Conservation (phyloP, 31 red algal species). For the Asparagopsis taxiformis region DNA sequence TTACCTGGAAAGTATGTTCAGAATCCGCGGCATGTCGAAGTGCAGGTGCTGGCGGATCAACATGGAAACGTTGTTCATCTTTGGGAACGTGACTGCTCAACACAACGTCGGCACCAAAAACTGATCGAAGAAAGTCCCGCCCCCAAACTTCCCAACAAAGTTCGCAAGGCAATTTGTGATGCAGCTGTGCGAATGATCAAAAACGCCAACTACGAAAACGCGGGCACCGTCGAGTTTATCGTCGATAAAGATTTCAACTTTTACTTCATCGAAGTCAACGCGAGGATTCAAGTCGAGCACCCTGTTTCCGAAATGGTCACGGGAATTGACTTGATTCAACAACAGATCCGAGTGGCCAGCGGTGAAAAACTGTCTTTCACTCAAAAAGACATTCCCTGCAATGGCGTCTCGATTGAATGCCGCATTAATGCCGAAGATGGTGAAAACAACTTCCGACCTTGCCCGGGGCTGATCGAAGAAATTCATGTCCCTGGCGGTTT, state of each 20-base stretch:
- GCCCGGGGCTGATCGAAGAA: too few species aligned
- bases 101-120: conserved; percentile 86
- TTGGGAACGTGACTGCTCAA: conserved; percentile 59
- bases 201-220: conserved; percentile 41
- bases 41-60: conserved; percentile 65
- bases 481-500: conserved; percentile 10
- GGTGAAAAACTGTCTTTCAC: conserved; percentile 32
- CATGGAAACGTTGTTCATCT: conserved; percentile 57
- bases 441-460: conserved; percentile 33
- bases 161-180: conserved; percentile 35
- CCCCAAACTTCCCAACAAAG: conserved; percentile 5
- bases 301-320: conserved; percentile 72
- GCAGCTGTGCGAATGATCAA: conserved; percentile 29
- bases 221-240: conserved; percentile 79
- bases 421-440: conserved; percentile 77
- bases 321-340: conserved; percentile 55
- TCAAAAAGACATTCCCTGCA: conserved; percentile 36
- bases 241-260: conserved; percentile 32
- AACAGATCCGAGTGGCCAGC: conserved; percentile 40
- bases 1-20: conserved; percentile 67
- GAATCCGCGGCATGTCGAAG: conserved; percentile 63
- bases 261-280: conserved; percentile 84
- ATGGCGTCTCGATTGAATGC: conserved; percentile 59
- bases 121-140: conserved; percentile 74
- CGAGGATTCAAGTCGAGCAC: conserved; percentile 82